These are phyloP conservation scores for Stemphylium lycopersici DNA, from an alignment of 2,329 filamentous ascomycete genomes.

Conservation along the genomic window DNA sequence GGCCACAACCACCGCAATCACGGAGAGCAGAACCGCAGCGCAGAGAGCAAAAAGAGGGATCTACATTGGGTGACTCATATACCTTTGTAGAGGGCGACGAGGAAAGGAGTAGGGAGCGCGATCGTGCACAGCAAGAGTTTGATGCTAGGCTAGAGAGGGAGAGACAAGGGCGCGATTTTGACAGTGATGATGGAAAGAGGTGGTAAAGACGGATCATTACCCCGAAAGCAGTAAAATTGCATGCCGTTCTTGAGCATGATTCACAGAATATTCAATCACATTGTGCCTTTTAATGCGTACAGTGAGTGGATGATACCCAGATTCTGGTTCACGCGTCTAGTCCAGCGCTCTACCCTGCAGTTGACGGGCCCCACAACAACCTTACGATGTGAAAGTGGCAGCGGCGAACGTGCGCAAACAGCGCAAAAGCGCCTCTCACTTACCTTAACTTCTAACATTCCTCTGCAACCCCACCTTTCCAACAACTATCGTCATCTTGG, in stretches of 20 bases:
- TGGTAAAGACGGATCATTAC: conserved; percentile 28
- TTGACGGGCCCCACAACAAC: no score
- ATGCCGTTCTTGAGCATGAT: not conserved
- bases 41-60: conserved; percentile 36
- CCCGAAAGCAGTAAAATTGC: not conserved
- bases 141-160: conserved; percentile 58
- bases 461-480: no score
- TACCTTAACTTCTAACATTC: no score
- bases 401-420: no score
- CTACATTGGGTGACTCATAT: conserved; percentile 52
- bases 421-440: no score
- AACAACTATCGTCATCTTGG: no score
- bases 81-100: conserved; percentile 52
- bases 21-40: conserved; percentile 25
- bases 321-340: no score
- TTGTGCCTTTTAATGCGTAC: not conserved
- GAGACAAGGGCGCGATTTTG: conserved; percentile 54
- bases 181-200: conserved; percentile 32
- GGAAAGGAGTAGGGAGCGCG: conserved; percentile 51
- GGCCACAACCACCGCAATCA: conserved; percentile 17
- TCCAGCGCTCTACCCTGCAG: no score
- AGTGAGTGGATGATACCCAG: no score
- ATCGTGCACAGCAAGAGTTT: conserved; percentile 58
- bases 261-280: not conserved
- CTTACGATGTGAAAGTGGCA: no score